Percentiles rank a stretch among this genome's conserved stretches.
Conservation (phyloP, 108 stramenopile species). For the Pseudonitzschia delicatissima region DNA sequence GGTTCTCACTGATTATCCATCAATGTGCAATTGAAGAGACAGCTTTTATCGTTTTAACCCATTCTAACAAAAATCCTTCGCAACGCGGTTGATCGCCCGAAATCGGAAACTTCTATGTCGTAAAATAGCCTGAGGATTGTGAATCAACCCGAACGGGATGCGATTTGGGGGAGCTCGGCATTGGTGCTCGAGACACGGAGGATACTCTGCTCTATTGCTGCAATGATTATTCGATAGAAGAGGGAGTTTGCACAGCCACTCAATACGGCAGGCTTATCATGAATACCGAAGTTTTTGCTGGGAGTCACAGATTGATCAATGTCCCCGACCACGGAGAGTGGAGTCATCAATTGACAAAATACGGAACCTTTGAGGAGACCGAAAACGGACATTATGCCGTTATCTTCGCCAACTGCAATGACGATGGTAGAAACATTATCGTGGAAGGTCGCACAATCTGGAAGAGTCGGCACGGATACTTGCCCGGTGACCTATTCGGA, state of each 20-base stretch:
- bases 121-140: conserved; percentile 58
- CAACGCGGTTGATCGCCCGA: no score
- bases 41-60: no score
- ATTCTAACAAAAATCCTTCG: no score
- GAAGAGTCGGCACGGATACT: conserved; percentile 70
- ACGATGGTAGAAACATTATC: conserved; percentile 55
- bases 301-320: conserved; percentile 54
- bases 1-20: no score
- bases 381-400: conserved; percentile 67
- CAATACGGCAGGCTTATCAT: conserved; percentile 67
- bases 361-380: conserved; percentile 48
- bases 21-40: no score
- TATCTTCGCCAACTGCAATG: conserved; percentile 80
- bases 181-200: conserved; percentile 52
- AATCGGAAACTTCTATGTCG: no score
- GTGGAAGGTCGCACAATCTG: conserved; percentile 65
- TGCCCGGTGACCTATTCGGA: conserved; percentile 84
- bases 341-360: conserved; percentile 39
- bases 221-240: conserved; percentile 60
- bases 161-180: conserved; percentile 76
- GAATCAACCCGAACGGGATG: conserved; percentile 61
- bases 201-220: conserved; percentile 74
- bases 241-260: conserved; percentile 54
- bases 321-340: conserved; percentile 61
- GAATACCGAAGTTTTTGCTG: conserved; percentile 45